These are phyloP conservation scores for Saturnispora serradocipensis DNA, from an alignment of 805 yeast genomes.

Conservation along the genomic window DNA sequence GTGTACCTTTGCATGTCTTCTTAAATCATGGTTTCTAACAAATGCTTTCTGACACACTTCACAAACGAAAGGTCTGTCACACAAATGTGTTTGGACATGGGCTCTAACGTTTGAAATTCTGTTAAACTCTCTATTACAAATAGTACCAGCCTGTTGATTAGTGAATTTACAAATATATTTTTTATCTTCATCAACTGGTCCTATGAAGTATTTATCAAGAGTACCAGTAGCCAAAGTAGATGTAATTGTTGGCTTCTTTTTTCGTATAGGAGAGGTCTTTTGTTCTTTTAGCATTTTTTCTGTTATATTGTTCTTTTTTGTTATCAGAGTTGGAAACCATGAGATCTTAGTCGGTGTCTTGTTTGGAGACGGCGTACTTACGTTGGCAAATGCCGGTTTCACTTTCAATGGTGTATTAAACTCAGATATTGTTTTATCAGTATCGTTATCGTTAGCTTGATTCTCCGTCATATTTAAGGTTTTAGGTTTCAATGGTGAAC, in stretches of 20 bases:
- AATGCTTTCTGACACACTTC: constrained; percentile 70
- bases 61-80: constrained; percentile 89
- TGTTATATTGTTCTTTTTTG: constrained; percentile 24
- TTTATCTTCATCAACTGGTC: constrained; percentile 64
- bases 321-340: constrained; percentile 29
- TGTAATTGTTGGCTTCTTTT: constrained; percentile 41
- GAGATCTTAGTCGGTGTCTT: constrained; percentile 23
- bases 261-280: constrained; percentile 37
- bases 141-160: constrained; percentile 27
- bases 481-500: constrained; percentile 11
- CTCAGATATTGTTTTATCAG: constrained; percentile 11
- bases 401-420: constrained; percentile 23
- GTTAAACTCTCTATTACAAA: constrained; percentile 76
- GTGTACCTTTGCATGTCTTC: constrained; percentile 85
- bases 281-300: constrained; percentile 28
- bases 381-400: constrained; percentile 16
- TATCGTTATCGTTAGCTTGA: constrained; percentile 7
- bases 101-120: constrained; percentile 88
- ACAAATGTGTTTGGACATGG: constrained; percentile 92
- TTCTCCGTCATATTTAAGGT: background rate
- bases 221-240: constrained; percentile 84
- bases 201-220: constrained; percentile 72
- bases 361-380: constrained; percentile 25
- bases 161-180: constrained; percentile 61
- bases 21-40: constrained; percentile 91